phyloP scores from a whole-genome alignment of 345 rosid species.

The Aurinia saxatilis region DNA sequence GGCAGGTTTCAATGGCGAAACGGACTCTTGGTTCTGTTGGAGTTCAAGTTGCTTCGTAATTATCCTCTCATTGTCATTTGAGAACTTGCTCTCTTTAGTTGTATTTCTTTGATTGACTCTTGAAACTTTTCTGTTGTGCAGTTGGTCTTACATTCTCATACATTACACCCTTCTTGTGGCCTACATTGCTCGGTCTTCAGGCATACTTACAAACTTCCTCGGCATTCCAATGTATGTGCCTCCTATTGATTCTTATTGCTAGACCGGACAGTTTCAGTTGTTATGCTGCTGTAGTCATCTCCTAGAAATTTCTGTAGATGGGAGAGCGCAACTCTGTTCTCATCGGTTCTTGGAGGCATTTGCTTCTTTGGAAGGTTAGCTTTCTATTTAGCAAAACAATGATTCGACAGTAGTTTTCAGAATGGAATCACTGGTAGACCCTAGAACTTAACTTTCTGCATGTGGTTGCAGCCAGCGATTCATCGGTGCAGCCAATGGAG shows the following conservation, averaged over 20 bases:
- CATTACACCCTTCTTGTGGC: slow-evolving; percentile 90
- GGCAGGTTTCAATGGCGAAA: slow-evolving; percentile 90
- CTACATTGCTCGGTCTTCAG: slow-evolving; percentile 94
- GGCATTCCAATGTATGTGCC: slow-evolving; percentile 69
- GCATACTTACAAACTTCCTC: slow-evolving; percentile 61
- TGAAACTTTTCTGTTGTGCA: slow-evolving; percentile 34
- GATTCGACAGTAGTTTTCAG: not conserved
- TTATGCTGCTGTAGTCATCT: slow-evolving; percentile 7
- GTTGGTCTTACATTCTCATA: slow-evolving; percentile 88
- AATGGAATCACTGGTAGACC: not conserved
- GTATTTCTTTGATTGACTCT: not conserved
- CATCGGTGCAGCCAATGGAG: slow-evolving; percentile 81
- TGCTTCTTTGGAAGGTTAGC: slow-evolving; percentile 90
- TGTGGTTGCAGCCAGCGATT: slow-evolving; percentile 67
- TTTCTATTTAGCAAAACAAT: not conserved
- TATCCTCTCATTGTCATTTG: slow-evolving; percentile 6
- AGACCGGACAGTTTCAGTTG: not conserved
- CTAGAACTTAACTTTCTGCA: not conserved
- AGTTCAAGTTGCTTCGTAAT: slow-evolving; percentile 86
- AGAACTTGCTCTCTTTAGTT: not conserved
- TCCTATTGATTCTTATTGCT: not conserved
- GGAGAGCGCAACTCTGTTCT: slow-evolving; percentile 74
- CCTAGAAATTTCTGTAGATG: slow-evolving; percentile 57
- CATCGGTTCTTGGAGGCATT: slow-evolving; percentile 64
- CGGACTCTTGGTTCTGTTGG: slow-evolving; percentile 78